These are phyloP conservation scores for Suillus sp. DNA, from an alignment of 768 basidiomycete species.

Conservation along the genomic window DNA sequence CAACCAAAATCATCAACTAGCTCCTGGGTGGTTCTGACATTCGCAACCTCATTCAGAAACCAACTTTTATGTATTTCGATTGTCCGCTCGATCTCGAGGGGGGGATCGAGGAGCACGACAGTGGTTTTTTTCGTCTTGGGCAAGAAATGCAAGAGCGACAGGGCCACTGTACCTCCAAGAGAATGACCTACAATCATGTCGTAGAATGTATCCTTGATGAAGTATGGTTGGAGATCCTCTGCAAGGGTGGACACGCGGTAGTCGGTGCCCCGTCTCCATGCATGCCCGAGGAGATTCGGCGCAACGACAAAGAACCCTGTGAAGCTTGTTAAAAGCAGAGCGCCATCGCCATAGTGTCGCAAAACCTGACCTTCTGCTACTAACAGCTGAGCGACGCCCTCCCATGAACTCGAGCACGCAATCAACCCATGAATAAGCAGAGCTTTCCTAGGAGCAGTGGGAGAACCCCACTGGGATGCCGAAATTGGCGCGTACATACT, in stretches of 20 bases:
- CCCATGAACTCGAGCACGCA: constrained; percentile 22
- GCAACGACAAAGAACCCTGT: constrained; percentile 25
- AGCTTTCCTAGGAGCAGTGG: constrained; percentile 17
- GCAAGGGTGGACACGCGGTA: constrained; percentile 15
- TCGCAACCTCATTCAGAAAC: constrained; percentile 2
- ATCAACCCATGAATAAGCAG: constrained; percentile 22
- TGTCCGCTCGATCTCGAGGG: constrained; percentile 3
- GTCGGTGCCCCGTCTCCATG: constrained; percentile 14
- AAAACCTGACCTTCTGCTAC: constrained; percentile 20
- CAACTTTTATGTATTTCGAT: background rate
- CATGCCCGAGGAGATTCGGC: constrained; percentile 23
- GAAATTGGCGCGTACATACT: constrained; percentile 7
- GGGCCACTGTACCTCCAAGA: constrained; percentile 18
- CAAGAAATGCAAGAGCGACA: constrained; percentile 21
- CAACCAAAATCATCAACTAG: constrained; percentile 18
- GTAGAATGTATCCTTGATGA: constrained; percentile 12
- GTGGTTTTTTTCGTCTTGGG: constrained; percentile 10
- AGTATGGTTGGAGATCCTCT: constrained; percentile 20
- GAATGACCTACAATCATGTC: constrained; percentile 26
- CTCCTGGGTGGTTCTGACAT: background rate
- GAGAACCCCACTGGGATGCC: constrained; percentile 21
- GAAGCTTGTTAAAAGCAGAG: background rate
- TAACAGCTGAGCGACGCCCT: constrained; percentile 18
- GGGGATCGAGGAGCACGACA: constrained; percentile 18
- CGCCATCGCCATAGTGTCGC: background rate